phyloP scores from a whole-genome alignment of 176 grass and related monocot genomes.

The Thinopyrum elongatum region DNA sequence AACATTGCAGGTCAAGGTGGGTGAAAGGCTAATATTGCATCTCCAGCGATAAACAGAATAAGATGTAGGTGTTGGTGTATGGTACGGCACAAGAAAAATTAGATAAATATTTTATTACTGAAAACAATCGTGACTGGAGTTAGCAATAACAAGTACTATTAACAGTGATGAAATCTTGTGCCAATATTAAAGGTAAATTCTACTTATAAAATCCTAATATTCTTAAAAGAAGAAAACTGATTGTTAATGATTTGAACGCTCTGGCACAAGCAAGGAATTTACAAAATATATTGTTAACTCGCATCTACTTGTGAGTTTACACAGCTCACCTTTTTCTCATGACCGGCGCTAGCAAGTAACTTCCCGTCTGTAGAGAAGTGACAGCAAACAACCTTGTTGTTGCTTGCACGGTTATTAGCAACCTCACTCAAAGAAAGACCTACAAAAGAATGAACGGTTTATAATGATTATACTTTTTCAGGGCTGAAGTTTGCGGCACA shows the following conservation, averaged over 20 bases:
- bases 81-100: neutral
- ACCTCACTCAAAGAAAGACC: constrained; percentile 72
- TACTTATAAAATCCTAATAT: neutral
- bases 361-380: constrained; percentile 85
- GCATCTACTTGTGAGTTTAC: neutral
- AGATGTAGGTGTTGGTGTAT: neutral
- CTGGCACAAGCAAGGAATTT: constrained; percentile 15
- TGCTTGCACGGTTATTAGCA: constrained; percentile 60
- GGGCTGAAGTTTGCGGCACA: neutral
- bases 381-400: constrained; percentile 75
- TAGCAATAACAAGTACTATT: neutral
- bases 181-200: neutral
- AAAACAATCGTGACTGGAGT: constrained; percentile 1
- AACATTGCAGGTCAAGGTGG: neutral
- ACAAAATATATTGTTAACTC: neutral
- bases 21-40: neutral
- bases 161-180: constrained; percentile 11
- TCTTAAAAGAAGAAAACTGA: neutral
- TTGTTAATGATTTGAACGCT: neutral
- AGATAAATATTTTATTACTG: neutral
- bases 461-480: constrained; percentile 1
- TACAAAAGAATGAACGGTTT: constrained; percentile 37
- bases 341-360: constrained; percentile 74
- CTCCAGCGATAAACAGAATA: neutral
- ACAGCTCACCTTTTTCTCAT: constrained; percentile 75